Conservation (phyloP, 306 rosid genomes). For the Nissolia schottii region DNA sequence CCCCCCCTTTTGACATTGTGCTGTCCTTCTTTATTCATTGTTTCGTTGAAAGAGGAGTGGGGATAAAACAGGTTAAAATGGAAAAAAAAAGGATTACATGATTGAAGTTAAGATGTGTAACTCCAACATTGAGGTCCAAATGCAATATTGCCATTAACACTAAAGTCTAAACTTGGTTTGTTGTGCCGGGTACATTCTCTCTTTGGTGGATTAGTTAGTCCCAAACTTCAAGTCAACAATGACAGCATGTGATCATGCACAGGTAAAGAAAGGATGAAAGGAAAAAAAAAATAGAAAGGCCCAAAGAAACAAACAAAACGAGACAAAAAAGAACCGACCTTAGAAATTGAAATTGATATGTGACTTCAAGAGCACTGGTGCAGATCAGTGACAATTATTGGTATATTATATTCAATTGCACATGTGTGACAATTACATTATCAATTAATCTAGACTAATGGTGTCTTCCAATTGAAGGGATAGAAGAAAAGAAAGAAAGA, state of each 20-base stretch:
- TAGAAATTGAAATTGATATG: background rate
- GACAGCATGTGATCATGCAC: slow-evolving; percentile 24
- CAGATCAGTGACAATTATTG: slow-evolving; percentile 15
- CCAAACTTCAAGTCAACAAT: slow-evolving; percentile 25
- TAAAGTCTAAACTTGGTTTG: slow-evolving; percentile 16
- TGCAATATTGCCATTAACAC: slow-evolving; percentile 14
- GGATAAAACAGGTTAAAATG: background rate
- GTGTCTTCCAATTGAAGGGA: background rate
- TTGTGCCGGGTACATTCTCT: slow-evolving; percentile 16
- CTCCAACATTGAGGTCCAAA: slow-evolving; percentile 12
- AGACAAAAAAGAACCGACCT: background rate
- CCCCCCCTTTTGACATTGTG: background rate
- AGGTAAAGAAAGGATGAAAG: background rate
- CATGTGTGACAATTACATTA: slow-evolving; percentile 2
- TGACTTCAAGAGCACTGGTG: background rate
- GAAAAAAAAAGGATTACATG: slow-evolving; percentile 14
- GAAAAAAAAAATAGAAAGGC: background rate
- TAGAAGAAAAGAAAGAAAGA: background rate
- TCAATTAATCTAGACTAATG: background rate
- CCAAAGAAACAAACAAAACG: background rate
- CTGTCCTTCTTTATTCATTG: background rate
- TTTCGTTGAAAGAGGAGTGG: background rate
- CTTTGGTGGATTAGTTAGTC: background rate
- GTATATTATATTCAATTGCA: background rate
- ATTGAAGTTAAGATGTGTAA: slow-evolving; percentile 19